Conservation (phyloP, 257 asterid genomes). For the Solanum arcanum region DNA sequence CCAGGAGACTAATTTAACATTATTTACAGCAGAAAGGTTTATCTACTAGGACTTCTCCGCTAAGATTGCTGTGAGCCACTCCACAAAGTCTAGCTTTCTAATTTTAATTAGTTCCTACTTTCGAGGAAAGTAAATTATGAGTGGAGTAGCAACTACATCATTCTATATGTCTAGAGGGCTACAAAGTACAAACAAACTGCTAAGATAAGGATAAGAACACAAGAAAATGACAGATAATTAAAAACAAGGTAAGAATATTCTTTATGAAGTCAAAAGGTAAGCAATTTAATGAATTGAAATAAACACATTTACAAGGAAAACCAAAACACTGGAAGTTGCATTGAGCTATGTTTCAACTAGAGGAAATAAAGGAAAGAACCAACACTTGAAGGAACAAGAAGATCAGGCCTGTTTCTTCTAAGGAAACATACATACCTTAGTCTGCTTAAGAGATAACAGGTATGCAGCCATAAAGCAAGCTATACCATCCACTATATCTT, state of each 20-base stretch:
- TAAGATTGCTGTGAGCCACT: not conserved
- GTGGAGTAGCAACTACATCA: not conserved
- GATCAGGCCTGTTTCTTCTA: not conserved
- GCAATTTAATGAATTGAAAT: not conserved
- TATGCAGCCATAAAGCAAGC: constrained; percentile 99
- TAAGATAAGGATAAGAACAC: not conserved
- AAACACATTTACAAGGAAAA: not conserved
- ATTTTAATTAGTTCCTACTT: not conserved
- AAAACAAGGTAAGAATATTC: not conserved
- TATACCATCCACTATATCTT: constrained; percentile 93
- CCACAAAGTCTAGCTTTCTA: not conserved
- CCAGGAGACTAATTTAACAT: not conserved
- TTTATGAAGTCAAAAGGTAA: not conserved
- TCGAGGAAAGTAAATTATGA: not conserved
- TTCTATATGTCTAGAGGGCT: not conserved
- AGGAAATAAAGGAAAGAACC: not conserved
- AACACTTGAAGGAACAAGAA: not conserved
- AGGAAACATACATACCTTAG: constrained; percentile 42
- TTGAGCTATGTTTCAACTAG: not conserved
- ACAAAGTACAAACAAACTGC: not conserved
- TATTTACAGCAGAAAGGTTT: not conserved
- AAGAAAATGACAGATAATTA: not conserved
- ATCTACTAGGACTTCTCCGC: not conserved
- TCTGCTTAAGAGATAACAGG: constrained; percentile 74
- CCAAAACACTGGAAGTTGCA: not conserved